phyloP scores from a whole-genome alignment of 768 basidiomycete genomes.

The Russula virescens region DNA sequence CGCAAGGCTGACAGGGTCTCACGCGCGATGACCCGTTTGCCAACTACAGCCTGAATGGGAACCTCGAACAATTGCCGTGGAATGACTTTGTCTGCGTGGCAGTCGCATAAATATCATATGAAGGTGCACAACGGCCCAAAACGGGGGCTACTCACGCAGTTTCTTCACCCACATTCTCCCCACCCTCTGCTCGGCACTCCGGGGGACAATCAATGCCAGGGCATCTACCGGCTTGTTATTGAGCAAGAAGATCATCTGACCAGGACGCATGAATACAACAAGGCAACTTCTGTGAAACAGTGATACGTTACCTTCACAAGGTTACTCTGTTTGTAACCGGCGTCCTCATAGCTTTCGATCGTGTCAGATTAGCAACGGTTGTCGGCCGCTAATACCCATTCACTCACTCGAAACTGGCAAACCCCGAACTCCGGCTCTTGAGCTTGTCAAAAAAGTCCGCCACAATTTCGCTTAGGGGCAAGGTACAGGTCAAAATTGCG shows the following conservation, averaged over 20 bases:
- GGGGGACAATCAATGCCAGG: constrained; percentile 85
- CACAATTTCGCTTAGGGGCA: constrained; percentile 92
- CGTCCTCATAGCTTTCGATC: constrained; percentile 79
- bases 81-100: constrained; percentile 71
- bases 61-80: constrained; percentile 92
- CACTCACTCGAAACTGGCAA: constrained; percentile 85
- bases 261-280: background rate
- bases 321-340: constrained; percentile 77
- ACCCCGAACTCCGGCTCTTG: constrained; percentile 88
- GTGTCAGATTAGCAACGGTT: constrained; percentile 2
- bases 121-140: background rate
- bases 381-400: background rate
- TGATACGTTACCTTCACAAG: constrained; percentile 62
- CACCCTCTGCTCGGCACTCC: constrained; percentile 65
- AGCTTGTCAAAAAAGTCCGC: constrained; percentile 93
- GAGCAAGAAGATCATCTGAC: constrained; percentile 83
- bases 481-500: constrained; percentile 70
- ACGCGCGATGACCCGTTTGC: constrained; percentile 80
- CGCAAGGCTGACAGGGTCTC: constrained; percentile 82
- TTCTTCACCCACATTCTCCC: constrained; percentile 88
- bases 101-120: background rate
- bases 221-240: constrained; percentile 91
- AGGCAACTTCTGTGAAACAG: constrained; percentile 1
- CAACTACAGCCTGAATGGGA: constrained; percentile 90
- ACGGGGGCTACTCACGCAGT: constrained; percentile 54